phyloP scores from a whole-genome alignment of 2,329 filamentous ascomycete species.

The Pyrenochaeta sp. region DNA sequence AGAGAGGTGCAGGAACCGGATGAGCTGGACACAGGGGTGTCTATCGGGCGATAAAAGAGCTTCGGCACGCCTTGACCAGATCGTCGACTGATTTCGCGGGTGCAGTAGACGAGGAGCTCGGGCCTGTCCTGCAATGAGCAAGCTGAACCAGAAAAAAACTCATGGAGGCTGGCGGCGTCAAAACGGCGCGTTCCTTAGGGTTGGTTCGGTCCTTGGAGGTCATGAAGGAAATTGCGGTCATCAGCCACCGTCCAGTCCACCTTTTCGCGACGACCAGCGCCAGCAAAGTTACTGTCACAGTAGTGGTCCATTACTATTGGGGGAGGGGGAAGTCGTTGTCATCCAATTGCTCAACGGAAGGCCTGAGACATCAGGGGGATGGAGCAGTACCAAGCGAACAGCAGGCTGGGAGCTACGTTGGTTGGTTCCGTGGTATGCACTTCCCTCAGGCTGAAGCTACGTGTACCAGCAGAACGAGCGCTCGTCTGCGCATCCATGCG shows the following conservation, averaged over 20 bases:
- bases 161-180: conserved; percentile 32
- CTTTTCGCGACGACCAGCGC: conserved; percentile 10
- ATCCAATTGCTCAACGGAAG: conserved; percentile 19
- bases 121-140: conserved; percentile 19
- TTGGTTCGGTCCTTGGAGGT: conserved; percentile 22
- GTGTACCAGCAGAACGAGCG: conserved; percentile 7
- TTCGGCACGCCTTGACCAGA: conserved; percentile 27
- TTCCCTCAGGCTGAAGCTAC: conserved; percentile 8
- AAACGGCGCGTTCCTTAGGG: conserved; percentile 29
- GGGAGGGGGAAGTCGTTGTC: conserved; percentile 14
- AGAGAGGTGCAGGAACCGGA: conserved; percentile 31
- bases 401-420: conserved; percentile 3
- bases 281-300: too few species aligned
- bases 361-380: conserved; percentile 26
- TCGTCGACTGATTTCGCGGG: conserved; percentile 32
- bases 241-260: conserved; percentile 29
- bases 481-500: conserved; percentile 17
- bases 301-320: too few species aligned
- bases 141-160: conserved; percentile 21
- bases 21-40: conserved; percentile 24
- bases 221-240: conserved; percentile 37
- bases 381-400: conserved; percentile 12
- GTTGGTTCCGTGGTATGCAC: conserved; percentile 1
- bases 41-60: conserved; percentile 30
- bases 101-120: conserved; percentile 25